Evolutionary conservation across 352 stramenopile species (phyloP), one percentile per base, ranked within the genome.

Genomic region (Elongisporangium senticosum): DNA sequence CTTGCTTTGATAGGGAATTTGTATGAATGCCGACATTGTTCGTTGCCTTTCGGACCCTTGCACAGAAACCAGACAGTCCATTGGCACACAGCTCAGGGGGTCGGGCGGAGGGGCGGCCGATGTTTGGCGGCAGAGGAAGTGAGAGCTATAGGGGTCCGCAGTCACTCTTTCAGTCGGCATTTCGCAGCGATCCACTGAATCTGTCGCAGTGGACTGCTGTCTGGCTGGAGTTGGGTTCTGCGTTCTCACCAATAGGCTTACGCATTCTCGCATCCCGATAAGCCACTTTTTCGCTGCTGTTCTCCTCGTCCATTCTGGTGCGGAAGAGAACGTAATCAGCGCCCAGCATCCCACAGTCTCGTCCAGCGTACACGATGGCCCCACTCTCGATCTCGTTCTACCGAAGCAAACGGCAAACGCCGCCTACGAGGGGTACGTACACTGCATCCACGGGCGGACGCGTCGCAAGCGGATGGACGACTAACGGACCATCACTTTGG

Each of bases 371-470:
- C n/a, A 55, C 15, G 51, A 33, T 39, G n/a, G 37, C 15, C 37
- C 71, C 68, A 60, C 59, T 79, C 59, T 79, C 68, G 55, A 79
- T 79, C 58, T 75, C 65, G 21, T 79, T 79, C 63, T 77, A 75
- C 54, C 63, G 75, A 63, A 72, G 39, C 11, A 26, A 43, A 20
- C 39, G 54, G 43, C 51, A 24, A 23, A 28, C 43, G 2, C 40
- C 54, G 15, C 6, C 40, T 0, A 28, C 22, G 17, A 24, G 40
- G 17, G 54, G 54, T 59, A 20, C 54, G 54, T 59, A 23, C 49
- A 15, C 49, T 15, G 20, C 56, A 79, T 72, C 54, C 49, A 61
- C 54, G 17, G 60, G 58, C 20, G 55, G 50, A 19, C 15, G 22
- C 10, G 55, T 14, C 24, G 19, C 15, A 23, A 59, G 28, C 55